Evolutionary conservation across 129 eudicot species (phyloP), one percentile per base, ranked within the genome.

Genomic region (Flaveria sonorensis): DNA sequence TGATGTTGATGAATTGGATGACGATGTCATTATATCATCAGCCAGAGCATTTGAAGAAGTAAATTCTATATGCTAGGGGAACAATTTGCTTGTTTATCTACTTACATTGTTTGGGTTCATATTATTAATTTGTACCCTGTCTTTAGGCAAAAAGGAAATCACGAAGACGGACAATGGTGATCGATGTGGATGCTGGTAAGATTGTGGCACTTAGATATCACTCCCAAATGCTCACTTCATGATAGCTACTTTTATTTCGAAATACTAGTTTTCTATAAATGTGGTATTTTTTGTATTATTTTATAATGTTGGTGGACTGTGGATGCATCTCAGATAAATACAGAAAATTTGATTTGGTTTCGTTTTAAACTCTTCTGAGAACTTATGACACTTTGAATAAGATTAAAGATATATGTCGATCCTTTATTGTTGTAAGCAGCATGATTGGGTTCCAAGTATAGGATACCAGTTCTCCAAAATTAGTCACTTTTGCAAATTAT

Each of bases 1-100:
- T 77, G 97, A 89, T 70, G 67, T 91, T 12, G 98, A 94, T 69
- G 83, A 93, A 36, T 9, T 86, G 8, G 98, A 91, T 80, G 97
- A 94, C 73, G 98, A 91, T 79, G 92, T 89, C 26, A 28, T 85
- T 36, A 81, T 94, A 60, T 91, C 96, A 55, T 94, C 98, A 28
- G 93, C 97, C 0, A 85, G 88, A 78, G 97, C 96, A 63, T 89
- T 94, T 79, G 93, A 86, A 32, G 90, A 84, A 80, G 98, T 91
- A 85, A 62, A 42, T 14, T 69, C 52, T 75, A 21, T 67, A 16
- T 68, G 39, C 75, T 51, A 57, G 39, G 40, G 16, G 28, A 70
- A 66, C 48, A 70, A 2, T 42, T 43, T 42, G 57, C 57, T 63
- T 74, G 15, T 24, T 15, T 15, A 5, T 71, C 45, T 24, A 39